Evolutionary conservation across 2,329 filamentous ascomycete species (phyloP), one percentile per base, ranked within the genome.

Genomic region (Fusarium sambucinum): DNA sequence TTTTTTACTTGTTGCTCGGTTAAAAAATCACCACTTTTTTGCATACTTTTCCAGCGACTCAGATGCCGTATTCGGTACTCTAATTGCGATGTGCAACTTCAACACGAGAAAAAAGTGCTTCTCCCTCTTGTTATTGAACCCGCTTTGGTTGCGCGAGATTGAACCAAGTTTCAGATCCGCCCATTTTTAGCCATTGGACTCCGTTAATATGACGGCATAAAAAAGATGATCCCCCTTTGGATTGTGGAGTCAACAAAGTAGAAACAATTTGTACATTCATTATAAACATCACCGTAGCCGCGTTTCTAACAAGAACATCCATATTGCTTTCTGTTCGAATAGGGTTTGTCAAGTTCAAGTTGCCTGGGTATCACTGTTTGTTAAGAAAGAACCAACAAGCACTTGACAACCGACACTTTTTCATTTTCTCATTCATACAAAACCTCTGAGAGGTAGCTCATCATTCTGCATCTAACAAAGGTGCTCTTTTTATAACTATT

Each of bases 171-270:
- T 69, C 67, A 64, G 45, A 64, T 68, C 46, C 46, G 46, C 59
- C 23, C 59, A 48, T 54, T 50, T 60, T 61, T 51, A 59, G 54
- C 40, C 52, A 37, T 37, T 47, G 35, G 46, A 51, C 63, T 53
- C 65, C 38, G 50, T 46, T 52, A 55, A 38, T 63, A 70, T 70
- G 67, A 70, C 67, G 59, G 63, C 67, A 70, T 70, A 7, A 14
- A n/a, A 21, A 46, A 47, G 68, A 51, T 42, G 67, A 70, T 70
- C 67, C 59, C 59, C 67, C 55, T 59, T 45, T 30, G 50, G n/a
- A 14, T 13, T 47, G 67, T 70, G 67, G 67, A 70, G 55, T 55
- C 44, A 32, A 27, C 17, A 21, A 7, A 27, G 55, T 58, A 47
- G 41, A 35, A 35, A 37, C 38, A 50, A 47, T 40, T 25, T 6